phyloP scores from a whole-genome alignment of 2,329 filamentous ascomycete species.

The Paraphaeosphaeria minitans region DNA sequence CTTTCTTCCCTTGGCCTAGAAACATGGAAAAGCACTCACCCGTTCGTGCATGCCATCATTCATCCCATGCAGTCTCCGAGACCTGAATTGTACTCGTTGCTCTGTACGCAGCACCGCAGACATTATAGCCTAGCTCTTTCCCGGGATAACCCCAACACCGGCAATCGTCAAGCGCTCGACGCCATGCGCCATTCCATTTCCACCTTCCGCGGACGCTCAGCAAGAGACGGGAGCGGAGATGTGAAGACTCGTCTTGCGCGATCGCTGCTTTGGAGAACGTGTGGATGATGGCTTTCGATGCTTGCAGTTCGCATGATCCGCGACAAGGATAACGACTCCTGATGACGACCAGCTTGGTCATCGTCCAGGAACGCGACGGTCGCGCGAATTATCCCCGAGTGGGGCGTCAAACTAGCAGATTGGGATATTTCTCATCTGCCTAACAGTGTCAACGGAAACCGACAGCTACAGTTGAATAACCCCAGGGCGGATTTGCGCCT shows the following conservation, averaged over 20 bases:
- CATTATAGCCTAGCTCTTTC: neutral
- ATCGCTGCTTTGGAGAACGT: neutral
- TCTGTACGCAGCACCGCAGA: neutral
- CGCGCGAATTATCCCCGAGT: conserved; percentile 9
- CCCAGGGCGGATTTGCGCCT: neutral
- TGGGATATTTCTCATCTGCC: neutral
- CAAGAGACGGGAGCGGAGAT: neutral
- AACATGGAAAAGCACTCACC: neutral
- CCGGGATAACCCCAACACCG: neutral
- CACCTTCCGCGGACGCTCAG: neutral
- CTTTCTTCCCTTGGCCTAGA: neutral
- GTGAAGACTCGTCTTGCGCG: neutral
- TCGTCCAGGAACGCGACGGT: neutral
- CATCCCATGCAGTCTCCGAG: neutral
- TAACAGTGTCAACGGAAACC: neutral
- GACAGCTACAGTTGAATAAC: neutral
- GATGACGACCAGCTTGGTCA: conserved; percentile 10
- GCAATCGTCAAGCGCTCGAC: neutral
- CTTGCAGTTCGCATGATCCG: neutral
- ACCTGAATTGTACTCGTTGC: neutral
- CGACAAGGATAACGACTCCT: neutral
- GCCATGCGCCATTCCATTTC: neutral
- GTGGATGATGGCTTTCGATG: neutral
- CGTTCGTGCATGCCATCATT: neutral
- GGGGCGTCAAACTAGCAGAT: neutral